phyloP scores from a whole-genome alignment of 2,329 filamentous ascomycete species.

The Triangularia setosa region DNA sequence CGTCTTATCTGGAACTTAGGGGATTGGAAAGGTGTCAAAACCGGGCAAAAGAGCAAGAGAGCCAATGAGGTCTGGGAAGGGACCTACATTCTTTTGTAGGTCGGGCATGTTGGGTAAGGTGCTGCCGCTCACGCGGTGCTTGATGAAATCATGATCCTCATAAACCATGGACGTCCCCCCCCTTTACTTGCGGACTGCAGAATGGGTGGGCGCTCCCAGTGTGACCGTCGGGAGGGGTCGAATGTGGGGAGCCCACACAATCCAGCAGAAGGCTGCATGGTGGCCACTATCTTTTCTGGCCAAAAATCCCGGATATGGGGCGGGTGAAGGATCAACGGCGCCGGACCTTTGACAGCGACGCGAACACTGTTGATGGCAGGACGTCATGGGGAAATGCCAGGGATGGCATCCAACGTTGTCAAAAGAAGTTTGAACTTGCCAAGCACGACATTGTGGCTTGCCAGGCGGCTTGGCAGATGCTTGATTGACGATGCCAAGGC shows the following conservation, averaged over 20 bases:
- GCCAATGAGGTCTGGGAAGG: neutral
- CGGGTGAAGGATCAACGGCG: neutral
- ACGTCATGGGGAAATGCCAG: neutral
- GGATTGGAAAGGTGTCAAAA: neutral
- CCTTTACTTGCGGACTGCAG: neutral
- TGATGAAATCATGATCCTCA: slow-evolving; percentile 2
- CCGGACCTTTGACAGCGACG: neutral
- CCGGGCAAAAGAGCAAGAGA: neutral
- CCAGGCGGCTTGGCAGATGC: slow-evolving; percentile 17
- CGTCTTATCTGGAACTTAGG: neutral
- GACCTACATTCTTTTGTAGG: neutral
- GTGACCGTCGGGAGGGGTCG: neutral
- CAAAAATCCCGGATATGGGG: neutral
- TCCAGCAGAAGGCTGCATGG: neutral
- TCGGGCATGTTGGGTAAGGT: neutral
- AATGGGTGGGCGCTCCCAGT: neutral
- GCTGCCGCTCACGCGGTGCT: neutral
- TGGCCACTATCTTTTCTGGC: neutral
- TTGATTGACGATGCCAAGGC: slow-evolving; percentile 9
- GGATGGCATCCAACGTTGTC: slow-evolving; percentile 4
- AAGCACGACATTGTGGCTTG: slow-evolving; percentile 14
- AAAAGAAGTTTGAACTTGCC: slow-evolving; percentile 6
- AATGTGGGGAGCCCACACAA: neutral
- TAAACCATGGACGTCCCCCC: neutral
- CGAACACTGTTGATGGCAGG: neutral